Percentiles rank a stretch among this genome's conserved stretches.
Evolutionary conservation across 129 eudicot genomes (phyloP).

Genomic region (Saussurea involucrata): DNA sequence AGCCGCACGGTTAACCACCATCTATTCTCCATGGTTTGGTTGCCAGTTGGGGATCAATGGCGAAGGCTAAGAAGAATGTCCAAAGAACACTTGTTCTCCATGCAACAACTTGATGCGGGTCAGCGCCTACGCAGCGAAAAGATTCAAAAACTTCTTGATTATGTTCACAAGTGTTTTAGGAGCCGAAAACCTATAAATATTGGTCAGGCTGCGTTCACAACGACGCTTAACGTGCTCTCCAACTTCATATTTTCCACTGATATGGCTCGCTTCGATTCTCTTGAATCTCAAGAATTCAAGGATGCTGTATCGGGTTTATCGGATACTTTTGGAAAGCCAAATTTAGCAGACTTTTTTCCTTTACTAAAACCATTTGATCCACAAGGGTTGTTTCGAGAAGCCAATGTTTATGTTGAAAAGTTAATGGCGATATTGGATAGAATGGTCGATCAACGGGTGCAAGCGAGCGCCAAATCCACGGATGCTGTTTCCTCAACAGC

Average conservation of each 20-base stretch:
- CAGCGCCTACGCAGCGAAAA: conserved; percentile 1
- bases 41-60: conserved; percentile 18
- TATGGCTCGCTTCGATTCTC: conserved; percentile 20
- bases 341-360: conserved; percentile 14
- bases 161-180: conserved; percentile 8
- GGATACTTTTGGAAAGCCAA: conserved; percentile 14
- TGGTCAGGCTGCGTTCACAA: conserved; percentile 15
- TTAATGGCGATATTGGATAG: neutral
- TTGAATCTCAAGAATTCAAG: conserved; percentile 10
- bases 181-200: conserved; percentile 22
- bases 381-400: conserved; percentile 7
- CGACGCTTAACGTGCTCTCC: neutral
- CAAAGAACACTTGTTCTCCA: conserved; percentile 4
- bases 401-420: neutral
- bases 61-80: conserved; percentile 6
- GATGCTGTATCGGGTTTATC: neutral
- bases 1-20: neutral
- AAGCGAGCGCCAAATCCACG: conserved; percentile 1
- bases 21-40: neutral
- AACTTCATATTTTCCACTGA: conserved; percentile 12
- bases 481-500: neutral
- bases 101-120: neutral
- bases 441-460: neutral
- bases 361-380: conserved; percentile 14
- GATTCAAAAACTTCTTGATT: conserved; percentile 8